Evolutionary conservation across 2,329 filamentous ascomycete species (phyloP), one percentile per base, ranked within the genome.

Genomic region (Thelonectria olida): DNA sequence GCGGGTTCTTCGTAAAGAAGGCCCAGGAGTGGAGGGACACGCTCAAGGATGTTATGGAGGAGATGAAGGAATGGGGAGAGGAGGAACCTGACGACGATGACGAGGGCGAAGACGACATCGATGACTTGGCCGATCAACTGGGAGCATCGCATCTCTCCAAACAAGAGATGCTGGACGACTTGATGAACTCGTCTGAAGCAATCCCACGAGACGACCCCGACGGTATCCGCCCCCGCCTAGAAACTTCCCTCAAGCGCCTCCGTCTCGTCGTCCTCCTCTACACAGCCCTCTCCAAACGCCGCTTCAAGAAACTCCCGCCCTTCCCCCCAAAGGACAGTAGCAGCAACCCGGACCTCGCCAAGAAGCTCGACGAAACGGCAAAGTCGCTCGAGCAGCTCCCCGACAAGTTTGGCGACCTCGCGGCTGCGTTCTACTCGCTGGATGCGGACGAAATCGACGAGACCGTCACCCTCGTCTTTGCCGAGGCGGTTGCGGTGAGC

Each of bases 61-160:
- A 97, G 78, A 76, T 97, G 66, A 92, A 93, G 74, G 92, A 95
- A 69, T 97, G 94, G 93, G 88, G 90, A 19, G 91, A 93, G 1
- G 90, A 93, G 69, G 85, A 87, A 9, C 84, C 85, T 0, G 85
- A 87, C 1, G 88, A 88, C 2, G 84, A 88, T 1, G 81, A 79
- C 22, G 75, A 80, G n/a, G 78, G 80, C 51, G 78, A 73, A 58
- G 80, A 75, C 17, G 75, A 74, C 28, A 76, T 86, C 15, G 82
- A 88, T 52, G 80, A 73, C 15, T 63, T 76, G 1, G 67, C 76
- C 17, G 70, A 76, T 27, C 69, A 74, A 25, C 63, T 76, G 39
- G 65, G 69, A 34, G 69, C 72, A 23, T 70, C 73, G 12, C 71
- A 75, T 15, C 62, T 72, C 28, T 67, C 82, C 1, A 77, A 84